phyloP scores from a whole-genome alignment of 441 rosid genomes.

The Gossypium schwendimanii region DNA sequence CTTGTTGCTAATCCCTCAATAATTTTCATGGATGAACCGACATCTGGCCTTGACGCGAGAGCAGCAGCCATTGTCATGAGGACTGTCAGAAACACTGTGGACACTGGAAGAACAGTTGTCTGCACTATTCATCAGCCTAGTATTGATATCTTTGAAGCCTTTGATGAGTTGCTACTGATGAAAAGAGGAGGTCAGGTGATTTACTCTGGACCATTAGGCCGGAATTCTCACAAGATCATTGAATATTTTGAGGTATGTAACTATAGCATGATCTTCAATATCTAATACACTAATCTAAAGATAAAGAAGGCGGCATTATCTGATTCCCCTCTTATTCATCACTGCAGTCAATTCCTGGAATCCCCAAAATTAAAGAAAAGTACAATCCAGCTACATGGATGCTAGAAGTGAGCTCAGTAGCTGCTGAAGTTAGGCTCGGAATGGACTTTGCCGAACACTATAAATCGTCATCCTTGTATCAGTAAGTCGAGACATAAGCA shows the following conservation, averaged over 20 bases:
- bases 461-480: slow-evolving; percentile 42
- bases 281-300: not conserved
- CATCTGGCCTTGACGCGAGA: slow-evolving; percentile 75
- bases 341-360: slow-evolving; percentile 51
- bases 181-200: slow-evolving; percentile 80
- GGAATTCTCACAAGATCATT: slow-evolving; percentile 52
- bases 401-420: slow-evolving; percentile 66
- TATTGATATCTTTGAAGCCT: slow-evolving; percentile 68
- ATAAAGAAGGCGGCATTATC: not conserved
- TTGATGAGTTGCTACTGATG: slow-evolving; percentile 60
- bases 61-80: slow-evolving; percentile 84
- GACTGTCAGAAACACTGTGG: slow-evolving; percentile 67
- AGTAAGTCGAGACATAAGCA: slow-evolving; percentile 33
- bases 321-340: not conserved
- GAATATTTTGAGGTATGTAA: slow-evolving; percentile 58
- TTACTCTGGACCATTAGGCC: slow-evolving; percentile 59
- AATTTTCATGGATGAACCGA: slow-evolving; percentile 80
- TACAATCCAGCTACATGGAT: slow-evolving; percentile 83
- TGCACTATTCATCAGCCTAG: slow-evolving; percentile 82
- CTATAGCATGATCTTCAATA: not conserved
- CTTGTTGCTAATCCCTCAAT: slow-evolving; percentile 71
- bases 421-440: slow-evolving; percentile 52
- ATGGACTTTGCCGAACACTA: slow-evolving; percentile 58
- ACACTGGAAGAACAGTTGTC: slow-evolving; percentile 69
- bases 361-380: slow-evolving; percentile 48